These are phyloP conservation scores for Citrus sp. DNA, from an alignment of 345 rosid species.

Conservation along the genomic window DNA sequence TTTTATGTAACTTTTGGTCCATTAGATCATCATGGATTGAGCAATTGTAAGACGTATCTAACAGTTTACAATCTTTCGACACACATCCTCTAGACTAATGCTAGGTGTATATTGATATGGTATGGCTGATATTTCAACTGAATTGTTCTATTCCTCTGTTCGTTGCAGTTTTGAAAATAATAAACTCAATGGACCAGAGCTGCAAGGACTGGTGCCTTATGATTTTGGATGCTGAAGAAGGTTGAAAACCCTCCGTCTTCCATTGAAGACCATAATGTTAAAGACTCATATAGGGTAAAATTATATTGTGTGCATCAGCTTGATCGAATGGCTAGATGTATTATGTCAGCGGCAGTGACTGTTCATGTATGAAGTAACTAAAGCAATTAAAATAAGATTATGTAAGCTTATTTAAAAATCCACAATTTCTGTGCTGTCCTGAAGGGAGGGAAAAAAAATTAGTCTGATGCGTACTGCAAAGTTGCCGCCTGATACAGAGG, in stretches of 20 bases:
- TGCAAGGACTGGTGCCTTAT: conserved; percentile 62
- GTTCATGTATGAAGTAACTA: not conserved
- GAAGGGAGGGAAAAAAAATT: too few species aligned
- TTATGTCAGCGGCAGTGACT: not conserved
- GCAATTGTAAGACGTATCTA: not conserved
- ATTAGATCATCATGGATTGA: not conserved
- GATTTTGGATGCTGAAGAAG: conserved; percentile 67
- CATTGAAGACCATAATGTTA: not conserved
- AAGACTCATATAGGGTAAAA: not conserved
- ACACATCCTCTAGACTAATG: not conserved
- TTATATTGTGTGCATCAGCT: not conserved
- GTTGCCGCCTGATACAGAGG: too few species aligned
- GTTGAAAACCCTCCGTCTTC: not conserved
- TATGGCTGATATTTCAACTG: not conserved
- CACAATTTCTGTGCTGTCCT: not conserved
- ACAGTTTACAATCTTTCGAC: not conserved
- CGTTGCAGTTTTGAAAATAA: conserved; percentile 50
- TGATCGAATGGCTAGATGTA: not conserved
- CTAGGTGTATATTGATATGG: not conserved
- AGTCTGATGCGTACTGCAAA: too few species aligned
- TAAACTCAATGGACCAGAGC: conserved; percentile 66
- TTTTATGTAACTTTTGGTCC: not conserved
- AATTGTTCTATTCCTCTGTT: not conserved
- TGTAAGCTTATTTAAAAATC: not conserved
- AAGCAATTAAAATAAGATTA: not conserved